Evolutionary conservation across 768 basidiomycete genomes (phyloP).

Genomic region (Kwoniella newhampshirensis): DNA sequence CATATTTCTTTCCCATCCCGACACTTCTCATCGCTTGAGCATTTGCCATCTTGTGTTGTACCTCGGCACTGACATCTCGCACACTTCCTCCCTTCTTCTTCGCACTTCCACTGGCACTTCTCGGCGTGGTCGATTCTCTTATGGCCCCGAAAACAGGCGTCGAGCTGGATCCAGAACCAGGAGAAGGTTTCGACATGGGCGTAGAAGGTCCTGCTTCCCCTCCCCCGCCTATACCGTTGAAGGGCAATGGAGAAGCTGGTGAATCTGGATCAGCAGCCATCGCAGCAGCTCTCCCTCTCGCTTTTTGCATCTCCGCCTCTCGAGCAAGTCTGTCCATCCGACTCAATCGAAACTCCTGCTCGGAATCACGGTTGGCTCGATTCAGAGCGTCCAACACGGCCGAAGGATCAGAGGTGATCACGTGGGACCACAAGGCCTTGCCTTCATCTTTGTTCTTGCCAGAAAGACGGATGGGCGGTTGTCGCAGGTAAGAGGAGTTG

Average conservation of each 20-base stretch:
- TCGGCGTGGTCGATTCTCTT: slow-evolving; percentile 14
- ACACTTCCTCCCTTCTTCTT: slow-evolving; percentile 22
- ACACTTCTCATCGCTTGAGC: slow-evolving; percentile 36
- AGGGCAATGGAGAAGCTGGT: too few relatives aligned
- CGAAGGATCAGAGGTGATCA: slow-evolving; percentile 22
- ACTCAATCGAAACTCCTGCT: slow-evolving; percentile 27
- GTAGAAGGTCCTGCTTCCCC: slow-evolving; percentile 22
- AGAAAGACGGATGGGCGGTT: slow-evolving; percentile 9
- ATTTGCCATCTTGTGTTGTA: slow-evolving; percentile 40
- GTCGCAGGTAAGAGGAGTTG: slow-evolving; percentile 27
- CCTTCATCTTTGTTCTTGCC: slow-evolving; percentile 1
- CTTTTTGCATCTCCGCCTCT: slow-evolving; percentile 26
- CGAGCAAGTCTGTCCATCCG: slow-evolving; percentile 33
- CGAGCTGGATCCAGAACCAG: slow-evolving; percentile 1
- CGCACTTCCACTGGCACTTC: not conserved
- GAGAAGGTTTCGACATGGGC: slow-evolving; percentile 17
- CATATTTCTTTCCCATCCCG: slow-evolving; percentile 38
- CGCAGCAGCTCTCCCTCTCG: slow-evolving; percentile 14
- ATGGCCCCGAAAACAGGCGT: slow-evolving; percentile 38
- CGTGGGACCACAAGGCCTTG: slow-evolving; percentile 31
- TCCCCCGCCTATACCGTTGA: slow-evolving; percentile 1
- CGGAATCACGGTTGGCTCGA: slow-evolving; percentile 28
- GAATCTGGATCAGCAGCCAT: not conserved
- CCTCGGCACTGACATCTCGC: slow-evolving; percentile 36
- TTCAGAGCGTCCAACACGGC: slow-evolving; percentile 29